Conservation (phyloP, 495 filamentous ascomycete genomes). For the Hapsidospora chrysogenum region DNA sequence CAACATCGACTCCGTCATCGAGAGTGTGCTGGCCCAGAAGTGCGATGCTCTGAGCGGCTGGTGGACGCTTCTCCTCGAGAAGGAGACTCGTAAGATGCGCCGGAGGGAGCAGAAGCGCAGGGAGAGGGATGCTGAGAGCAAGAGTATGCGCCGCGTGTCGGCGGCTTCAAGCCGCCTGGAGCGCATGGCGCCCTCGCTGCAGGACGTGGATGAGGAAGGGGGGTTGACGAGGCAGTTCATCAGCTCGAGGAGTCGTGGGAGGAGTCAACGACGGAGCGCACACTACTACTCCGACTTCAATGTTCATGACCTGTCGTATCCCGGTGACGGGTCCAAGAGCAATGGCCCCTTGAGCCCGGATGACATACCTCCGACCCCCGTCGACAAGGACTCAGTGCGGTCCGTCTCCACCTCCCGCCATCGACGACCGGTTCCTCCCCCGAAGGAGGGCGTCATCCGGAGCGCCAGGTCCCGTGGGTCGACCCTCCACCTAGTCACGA, state of each 20-base stretch:
- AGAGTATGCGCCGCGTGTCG: conserved; percentile 65
- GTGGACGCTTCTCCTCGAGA: conserved; percentile 92
- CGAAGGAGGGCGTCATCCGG: conserved; percentile 53
- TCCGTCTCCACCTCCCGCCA: conserved; percentile 52
- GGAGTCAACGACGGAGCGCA: conserved; percentile 32
- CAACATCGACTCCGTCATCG: conserved; percentile 85
- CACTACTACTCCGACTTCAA: conserved; percentile 45
- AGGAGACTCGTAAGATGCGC: conserved; percentile 79
- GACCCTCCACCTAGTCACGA: conserved; percentile 64
- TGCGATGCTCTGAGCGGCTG: conserved; percentile 87
- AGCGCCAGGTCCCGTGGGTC: conserved; percentile 54
- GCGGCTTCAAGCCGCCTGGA: conserved; percentile 74
- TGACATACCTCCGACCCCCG: conserved; percentile 40
- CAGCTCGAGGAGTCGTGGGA: conserved; percentile 36
- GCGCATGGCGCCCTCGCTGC: conserved; percentile 52
- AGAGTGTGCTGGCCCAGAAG: conserved; percentile 76
- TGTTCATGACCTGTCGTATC: conserved; percentile 6
- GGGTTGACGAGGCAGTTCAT: conserved; percentile 20
- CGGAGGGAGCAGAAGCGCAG: conserved; percentile 72
- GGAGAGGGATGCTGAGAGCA: conserved; percentile 67
- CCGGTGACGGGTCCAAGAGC: conserved; percentile 13
- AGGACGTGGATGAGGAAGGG: conserved; percentile 61
- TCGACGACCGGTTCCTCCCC: conserved; percentile 60
- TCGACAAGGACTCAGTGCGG: conserved; percentile 63
- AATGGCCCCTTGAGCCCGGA: conserved; percentile 11